Base-by-base conservation (phyloP, 2,329 filamentous ascomycete species). In the Fusarium ambrosium region DNA sequence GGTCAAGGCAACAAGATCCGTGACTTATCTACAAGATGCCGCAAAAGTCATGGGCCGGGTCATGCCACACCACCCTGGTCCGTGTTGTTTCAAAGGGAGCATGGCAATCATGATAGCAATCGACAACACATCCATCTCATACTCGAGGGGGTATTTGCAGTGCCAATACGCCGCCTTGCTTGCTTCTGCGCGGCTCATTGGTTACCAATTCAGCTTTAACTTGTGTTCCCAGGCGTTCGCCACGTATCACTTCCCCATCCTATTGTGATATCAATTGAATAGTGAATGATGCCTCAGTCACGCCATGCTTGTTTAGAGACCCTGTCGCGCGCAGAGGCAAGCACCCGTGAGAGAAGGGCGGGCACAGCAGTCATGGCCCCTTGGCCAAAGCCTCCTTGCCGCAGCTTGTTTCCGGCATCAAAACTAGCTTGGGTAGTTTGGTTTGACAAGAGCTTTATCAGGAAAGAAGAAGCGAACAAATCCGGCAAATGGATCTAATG, bases 381-480 rank as follows among this genome's bases (percentile, higher is more conserved):
- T 71, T 65, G 55, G 51, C 51, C 56, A 67, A 70, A 43, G 51
- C 56, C 56, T 65, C 60, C 51, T 60, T 76, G 55, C 63, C 73
- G 36, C 67, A 66, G 56, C 39, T 63, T 58, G 24, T 55, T 67
- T 62, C 55, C 69, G 62, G 61, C 51, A 29, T 66, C 43, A 41
- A 39, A 53, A 64, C 39, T 75, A 66, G 59, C 58, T 53, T 70
- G 51, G n/a, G 59, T 45, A 29, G 34, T 62, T 64, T 56, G 70
- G 77, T 77, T 69, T 70, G 64, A 79, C 77, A 75, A 77, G 37
- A 53, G 60, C 83, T 79, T 64, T 65, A 84, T 83, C 56, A 56
- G 82, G 83, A 82, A 85, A 81, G 78, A 72, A 71, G 80, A 85
- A 85, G 84, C 84, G 84, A 85, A 82, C 77, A 76, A 77, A 82